These are phyloP conservation scores for Madurella mycetomatis DNA, from an alignment of 2,329 filamentous ascomycete species.

Conservation along the genomic window DNA sequence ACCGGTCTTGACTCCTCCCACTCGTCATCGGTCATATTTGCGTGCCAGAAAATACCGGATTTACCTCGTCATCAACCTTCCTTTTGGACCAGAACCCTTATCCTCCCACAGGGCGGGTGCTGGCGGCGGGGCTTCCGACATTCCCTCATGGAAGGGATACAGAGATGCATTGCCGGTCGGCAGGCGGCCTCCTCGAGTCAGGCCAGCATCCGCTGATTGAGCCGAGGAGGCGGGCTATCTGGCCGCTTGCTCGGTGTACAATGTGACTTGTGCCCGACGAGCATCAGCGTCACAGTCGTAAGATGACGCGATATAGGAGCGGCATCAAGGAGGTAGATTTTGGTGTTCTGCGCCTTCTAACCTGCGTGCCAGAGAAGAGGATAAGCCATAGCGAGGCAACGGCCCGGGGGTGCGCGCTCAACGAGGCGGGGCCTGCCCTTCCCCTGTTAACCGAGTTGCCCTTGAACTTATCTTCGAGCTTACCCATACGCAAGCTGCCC, in stretches of 20 bases:
- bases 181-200: not conserved
- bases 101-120: conserved; percentile 4
- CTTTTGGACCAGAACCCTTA: conserved; percentile 8
- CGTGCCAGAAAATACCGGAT: conserved; percentile 17
- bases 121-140: conserved; percentile 16
- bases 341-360: not conserved
- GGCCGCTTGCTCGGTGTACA: not conserved
- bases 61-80: conserved; percentile 1
- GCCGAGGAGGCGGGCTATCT: not conserved
- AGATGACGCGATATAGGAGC: not conserved
- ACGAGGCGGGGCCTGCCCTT: too few relatives aligned
- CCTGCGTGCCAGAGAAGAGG: too few relatives aligned
- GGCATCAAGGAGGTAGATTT: not conserved
- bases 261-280: not conserved
- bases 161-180: not conserved
- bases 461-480: not conserved
- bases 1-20: conserved; percentile 17
- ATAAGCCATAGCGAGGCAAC: too few relatives aligned
- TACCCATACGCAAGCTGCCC: not conserved
- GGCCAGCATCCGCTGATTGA: not conserved
- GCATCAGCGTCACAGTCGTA: not conserved
- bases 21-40: conserved; percentile 20
- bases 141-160: not conserved
- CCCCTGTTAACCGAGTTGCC: not conserved
- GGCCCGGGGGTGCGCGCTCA: too few relatives aligned